Base-by-base conservation (phyloP, 306 rosid species). In the Dryas drummondii region DNA sequence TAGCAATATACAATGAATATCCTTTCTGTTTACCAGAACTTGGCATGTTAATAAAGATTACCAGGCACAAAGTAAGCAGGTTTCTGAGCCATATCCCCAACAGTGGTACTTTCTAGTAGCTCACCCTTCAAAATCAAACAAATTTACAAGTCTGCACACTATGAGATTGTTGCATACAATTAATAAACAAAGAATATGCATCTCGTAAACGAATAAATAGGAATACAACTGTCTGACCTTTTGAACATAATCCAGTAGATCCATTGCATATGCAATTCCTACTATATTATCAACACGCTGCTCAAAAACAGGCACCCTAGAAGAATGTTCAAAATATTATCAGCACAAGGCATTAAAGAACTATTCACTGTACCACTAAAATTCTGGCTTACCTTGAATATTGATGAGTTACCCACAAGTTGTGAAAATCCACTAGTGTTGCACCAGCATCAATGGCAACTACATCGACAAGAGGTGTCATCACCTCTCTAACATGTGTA, bases 381-480 rank as follows among this genome's bases (percentile, higher is more conserved):
- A 50, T n/a, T 14, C 32, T 59, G 19, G 71, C 51, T 70, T 87
- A 90, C 98, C 99, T 96, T 68, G 99, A 96, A 89, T 96, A 96
- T 68, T 96, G 99, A 89, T 96, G 99, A 77, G 98, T 90, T 71
- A 89, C 86, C 99, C 98, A 96, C 87, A 90, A 79, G 82, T 80
- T 81, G 58, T 89, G 96, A 84, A 96, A 96, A 81, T 92, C 98
- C 61, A 96, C 86, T 37, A 96, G 90, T 45, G 91, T 96, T 70
- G 90, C 85, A 89, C 94, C 81, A 37, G 88, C 86, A 87, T 92
- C 98, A 16, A 96, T 96, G 75, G 99, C 99, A 74, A 96, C 99
- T 76, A 96, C 97, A 78, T 92, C 99, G 62, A 96, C 97, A 61
- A 96, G 99, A 66, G 98, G 99, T n/a, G 99, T 96, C 99, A 96